Evolutionary conservation across 306 rosid species (phyloP).

Genomic region (Lathyrus aphaca): DNA sequence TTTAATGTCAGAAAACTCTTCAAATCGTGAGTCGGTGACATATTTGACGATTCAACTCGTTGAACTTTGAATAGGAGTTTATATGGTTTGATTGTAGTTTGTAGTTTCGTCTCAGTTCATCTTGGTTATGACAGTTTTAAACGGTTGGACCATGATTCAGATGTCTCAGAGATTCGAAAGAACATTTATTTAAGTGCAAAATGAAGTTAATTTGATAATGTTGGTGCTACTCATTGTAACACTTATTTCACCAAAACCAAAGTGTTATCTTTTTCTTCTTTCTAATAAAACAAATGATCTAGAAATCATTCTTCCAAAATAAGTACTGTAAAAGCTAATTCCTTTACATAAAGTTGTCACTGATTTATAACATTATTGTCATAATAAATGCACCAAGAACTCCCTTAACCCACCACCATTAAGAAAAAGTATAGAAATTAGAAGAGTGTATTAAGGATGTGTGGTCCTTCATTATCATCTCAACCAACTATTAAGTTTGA

Average conservation of each 20-base stretch:
- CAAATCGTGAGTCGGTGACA: not conserved
- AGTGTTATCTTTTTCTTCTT: not conserved
- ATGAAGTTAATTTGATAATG: constrained; percentile 42
- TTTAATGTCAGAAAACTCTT: not conserved
- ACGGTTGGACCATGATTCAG: not conserved
- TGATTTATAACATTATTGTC: constrained; percentile 55
- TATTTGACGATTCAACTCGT: not conserved
- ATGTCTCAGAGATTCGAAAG: not conserved
- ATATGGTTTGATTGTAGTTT: not conserved
- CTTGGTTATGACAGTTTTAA: not conserved
- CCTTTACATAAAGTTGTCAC: constrained; percentile 62
- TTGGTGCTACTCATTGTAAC: constrained; percentile 36
- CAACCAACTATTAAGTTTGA: constrained; percentile 1
- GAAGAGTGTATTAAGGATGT: constrained; percentile 34
- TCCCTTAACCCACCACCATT: constrained; percentile 44
- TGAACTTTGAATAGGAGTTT: not conserved
- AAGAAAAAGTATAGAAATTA: constrained; percentile 19
- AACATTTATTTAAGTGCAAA: constrained; percentile 7
- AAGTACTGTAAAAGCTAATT: constrained; percentile 46
- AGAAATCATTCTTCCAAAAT: constrained; percentile 65
- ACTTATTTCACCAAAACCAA: constrained; percentile 55
- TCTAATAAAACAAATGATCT: constrained; percentile 46
- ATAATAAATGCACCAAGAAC: constrained; percentile 44
- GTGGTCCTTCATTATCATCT: constrained; percentile 18
- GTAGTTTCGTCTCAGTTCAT: not conserved